A percentile compares a stretch with the other conserved stretches of the same genome.
These are phyloP conservation scores for Penicillium sp. DNA, from an alignment of 2,329 filamentous ascomycete species.

Conservation along the genomic window DNA sequence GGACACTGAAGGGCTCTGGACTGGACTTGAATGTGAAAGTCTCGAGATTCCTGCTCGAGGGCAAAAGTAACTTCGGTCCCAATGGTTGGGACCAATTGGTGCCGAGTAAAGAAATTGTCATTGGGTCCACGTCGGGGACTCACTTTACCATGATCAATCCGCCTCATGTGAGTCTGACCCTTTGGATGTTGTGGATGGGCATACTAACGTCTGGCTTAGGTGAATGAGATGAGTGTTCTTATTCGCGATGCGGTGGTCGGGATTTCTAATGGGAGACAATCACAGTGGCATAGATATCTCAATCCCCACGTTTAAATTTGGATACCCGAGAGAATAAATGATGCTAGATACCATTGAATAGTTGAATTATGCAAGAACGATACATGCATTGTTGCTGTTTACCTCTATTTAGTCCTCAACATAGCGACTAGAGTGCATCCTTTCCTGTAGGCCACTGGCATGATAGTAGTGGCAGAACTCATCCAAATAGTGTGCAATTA, in stretches of 20 bases:
- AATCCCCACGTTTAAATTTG: conserved; percentile 6
- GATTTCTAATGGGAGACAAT: not conserved
- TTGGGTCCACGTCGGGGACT: not conserved
- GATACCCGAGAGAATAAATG: too few species aligned
- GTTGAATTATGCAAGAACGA: too few species aligned
- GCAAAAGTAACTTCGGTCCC: conserved; percentile 1
- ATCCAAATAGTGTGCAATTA: too few species aligned
- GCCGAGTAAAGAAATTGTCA: not conserved
- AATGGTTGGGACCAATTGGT: conserved; percentile 1
- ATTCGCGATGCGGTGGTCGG: not conserved
- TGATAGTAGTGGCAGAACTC: too few species aligned
- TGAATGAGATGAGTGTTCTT: not conserved
- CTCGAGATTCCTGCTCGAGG: not conserved
- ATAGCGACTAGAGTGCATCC: too few species aligned
- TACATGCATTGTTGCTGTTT: too few species aligned
- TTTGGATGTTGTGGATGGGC: not conserved
- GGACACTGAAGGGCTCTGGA: not conserved
- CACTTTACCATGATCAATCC: conserved; percentile 2
- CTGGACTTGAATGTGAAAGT: not conserved
- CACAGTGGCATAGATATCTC: not conserved
- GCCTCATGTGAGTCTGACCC: not conserved
- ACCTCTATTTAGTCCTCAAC: too few species aligned
- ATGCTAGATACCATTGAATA: too few species aligned
- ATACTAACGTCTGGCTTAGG: not conserved
- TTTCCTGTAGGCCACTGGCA: too few species aligned